These are phyloP conservation scores for Yarrowia sp. DNA, from an alignment of 805 yeast species.

Conservation along the genomic window DNA sequence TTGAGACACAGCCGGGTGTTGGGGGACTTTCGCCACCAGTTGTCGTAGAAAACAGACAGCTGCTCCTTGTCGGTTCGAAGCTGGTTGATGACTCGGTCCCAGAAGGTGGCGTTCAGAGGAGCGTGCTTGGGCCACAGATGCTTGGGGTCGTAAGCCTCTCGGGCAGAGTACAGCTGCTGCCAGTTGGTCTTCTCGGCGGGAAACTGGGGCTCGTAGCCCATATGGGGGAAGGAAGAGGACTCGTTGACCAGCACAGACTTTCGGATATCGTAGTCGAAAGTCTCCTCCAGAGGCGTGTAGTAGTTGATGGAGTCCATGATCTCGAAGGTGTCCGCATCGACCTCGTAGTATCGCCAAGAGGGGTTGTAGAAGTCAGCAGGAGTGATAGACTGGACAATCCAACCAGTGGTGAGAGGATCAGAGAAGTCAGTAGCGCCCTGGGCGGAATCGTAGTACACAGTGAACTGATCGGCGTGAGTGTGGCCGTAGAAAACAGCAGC, in stretches of 20 bases:
- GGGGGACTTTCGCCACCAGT: constrained; percentile 29
- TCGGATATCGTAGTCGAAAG: constrained; percentile 48
- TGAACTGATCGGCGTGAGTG: constrained; percentile 73
- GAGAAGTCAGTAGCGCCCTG: constrained; percentile 50
- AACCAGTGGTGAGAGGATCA: constrained; percentile 62
- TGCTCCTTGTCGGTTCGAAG: background rate
- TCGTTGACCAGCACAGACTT: background rate
- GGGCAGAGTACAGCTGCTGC: constrained; percentile 62
- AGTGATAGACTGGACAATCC: constrained; percentile 71
- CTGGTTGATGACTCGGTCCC: constrained; percentile 53
- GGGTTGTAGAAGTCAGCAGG: constrained; percentile 69
- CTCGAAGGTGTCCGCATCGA: constrained; percentile 65
- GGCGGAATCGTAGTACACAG: constrained; percentile 60
- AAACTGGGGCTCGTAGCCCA: constrained; percentile 40
- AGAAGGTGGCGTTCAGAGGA: constrained; percentile 73
- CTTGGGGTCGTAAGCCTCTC: constrained; percentile 55
- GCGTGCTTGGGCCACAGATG: constrained; percentile 63
- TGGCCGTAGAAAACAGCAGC: constrained; percentile 76
- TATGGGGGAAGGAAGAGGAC: constrained; percentile 9
- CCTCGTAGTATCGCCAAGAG: constrained; percentile 74
- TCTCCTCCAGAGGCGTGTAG: constrained; percentile 62
- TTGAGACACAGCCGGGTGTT: background rate
- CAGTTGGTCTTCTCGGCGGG: constrained; percentile 58
- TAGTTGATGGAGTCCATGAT: constrained; percentile 66
- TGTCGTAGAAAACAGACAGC: constrained; percentile 12